A percentile compares a stretch with the other conserved stretches of the same genome.
Evolutionary conservation across 2,329 filamentous ascomycete genomes (phyloP).

Genomic region (Dactylellina cionopaga): DNA sequence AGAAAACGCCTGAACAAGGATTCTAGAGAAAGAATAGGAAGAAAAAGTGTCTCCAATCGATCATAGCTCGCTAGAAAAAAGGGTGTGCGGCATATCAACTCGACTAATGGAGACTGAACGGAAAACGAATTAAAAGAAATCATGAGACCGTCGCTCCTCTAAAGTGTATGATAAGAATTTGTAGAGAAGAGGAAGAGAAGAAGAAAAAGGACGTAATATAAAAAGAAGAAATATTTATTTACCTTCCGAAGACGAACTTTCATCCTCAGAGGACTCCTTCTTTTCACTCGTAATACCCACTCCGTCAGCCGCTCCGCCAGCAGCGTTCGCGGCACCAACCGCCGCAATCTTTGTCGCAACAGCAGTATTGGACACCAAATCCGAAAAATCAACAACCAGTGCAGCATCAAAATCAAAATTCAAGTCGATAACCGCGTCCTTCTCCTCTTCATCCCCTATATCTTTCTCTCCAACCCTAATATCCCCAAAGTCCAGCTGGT

Average conservation of each 20-base stretch:
- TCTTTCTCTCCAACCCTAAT: neutral
- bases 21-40: neutral
- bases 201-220: neutral
- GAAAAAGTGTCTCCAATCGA: slow-evolving; percentile 1
- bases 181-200: neutral
- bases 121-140: neutral
- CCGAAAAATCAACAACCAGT: slow-evolving; percentile 51
- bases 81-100: neutral
- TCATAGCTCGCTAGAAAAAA: slow-evolving; percentile 3
- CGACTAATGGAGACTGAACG: neutral
- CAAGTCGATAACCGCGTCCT: slow-evolving; percentile 35
- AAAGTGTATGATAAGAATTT: neutral
- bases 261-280: slow-evolving; percentile 48
- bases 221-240: slow-evolving; percentile 1
- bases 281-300: slow-evolving; percentile 28
- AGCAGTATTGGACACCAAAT: slow-evolving; percentile 35
- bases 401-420: slow-evolving; percentile 48
- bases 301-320: neutral
- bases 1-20: neutral
- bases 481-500: slow-evolving; percentile 25
- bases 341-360: slow-evolving; percentile 38
- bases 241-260: slow-evolving; percentile 43
- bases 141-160: slow-evolving; percentile 7
- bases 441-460: neutral
- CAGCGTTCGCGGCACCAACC: neutral